These are phyloP conservation scores for Trapa incisa DNA, from an alignment of 345 rosid species.

Conservation along the genomic window DNA sequence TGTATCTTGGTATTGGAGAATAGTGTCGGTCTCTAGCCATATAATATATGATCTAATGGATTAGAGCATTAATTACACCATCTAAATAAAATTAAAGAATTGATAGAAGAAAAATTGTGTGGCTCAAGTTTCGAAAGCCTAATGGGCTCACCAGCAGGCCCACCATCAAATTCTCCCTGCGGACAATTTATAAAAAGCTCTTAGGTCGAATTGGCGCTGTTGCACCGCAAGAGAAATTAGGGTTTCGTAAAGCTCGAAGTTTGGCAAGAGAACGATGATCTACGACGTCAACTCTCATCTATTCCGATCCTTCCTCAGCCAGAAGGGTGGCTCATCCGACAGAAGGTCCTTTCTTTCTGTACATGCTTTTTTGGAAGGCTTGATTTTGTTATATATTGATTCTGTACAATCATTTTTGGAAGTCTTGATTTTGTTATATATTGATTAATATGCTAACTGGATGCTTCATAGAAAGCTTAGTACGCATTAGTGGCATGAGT, in stretches of 20 bases:
- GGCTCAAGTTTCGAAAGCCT: no score
- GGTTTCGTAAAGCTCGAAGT: constrained; percentile 8
- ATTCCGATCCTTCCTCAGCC: constrained; percentile 91
- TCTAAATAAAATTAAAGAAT: no score
- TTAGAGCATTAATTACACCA: no score
- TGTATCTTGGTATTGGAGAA: no score
- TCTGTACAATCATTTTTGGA: neutral
- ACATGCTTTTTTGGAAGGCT: neutral
- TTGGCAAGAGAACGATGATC: constrained; percentile 34
- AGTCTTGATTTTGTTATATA: neutral
- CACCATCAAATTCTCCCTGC: no score
- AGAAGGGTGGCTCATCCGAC: constrained; percentile 74
- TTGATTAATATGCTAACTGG: neutral
- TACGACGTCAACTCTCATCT: constrained; percentile 91
- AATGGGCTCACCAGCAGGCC: no score
- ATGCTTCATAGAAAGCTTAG: neutral
- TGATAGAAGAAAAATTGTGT: no score
- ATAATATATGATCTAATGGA: no score
- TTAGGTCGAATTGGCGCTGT: no score
- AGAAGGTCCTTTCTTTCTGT: neutral
- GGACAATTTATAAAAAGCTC: no score
- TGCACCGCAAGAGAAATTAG: neutral
- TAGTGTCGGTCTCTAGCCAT: no score
- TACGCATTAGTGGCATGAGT: neutral
- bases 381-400: no score